Evolutionary conservation across 345 rosid genomes (phyloP).

Genomic region (Streptanthus diversifolius): DNA sequence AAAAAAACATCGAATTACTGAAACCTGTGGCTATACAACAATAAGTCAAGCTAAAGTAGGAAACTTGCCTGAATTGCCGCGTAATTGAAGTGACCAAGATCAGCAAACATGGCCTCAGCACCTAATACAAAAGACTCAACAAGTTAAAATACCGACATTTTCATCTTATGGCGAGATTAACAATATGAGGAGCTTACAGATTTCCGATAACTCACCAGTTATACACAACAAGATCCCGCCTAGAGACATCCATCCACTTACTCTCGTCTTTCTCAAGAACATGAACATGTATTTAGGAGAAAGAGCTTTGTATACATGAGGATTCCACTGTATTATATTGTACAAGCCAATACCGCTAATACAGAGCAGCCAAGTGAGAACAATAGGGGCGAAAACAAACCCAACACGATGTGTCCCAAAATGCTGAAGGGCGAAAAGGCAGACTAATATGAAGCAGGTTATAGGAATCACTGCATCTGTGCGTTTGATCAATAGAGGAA

Average conservation of each 20-base stretch:
- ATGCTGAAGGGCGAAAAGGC: constrained; percentile 97
- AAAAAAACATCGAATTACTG: background rate
- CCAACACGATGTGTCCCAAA: constrained; percentile 95
- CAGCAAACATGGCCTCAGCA: constrained; percentile 99
- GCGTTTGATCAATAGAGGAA: constrained; percentile 1
- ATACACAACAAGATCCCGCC: constrained; percentile 96
- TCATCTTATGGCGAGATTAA: background rate
- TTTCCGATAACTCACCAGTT: constrained; percentile 54
- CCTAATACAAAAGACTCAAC: constrained; percentile 50
- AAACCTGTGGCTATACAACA: background rate
- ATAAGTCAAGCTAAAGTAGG: background rate
- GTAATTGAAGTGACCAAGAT: constrained; percentile 97
- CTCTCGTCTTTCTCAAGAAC: constrained; percentile 89
- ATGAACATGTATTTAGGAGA: constrained; percentile 97
- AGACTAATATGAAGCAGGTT: constrained; percentile 87
- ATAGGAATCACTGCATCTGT: constrained; percentile 98
- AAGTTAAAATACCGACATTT: background rate
- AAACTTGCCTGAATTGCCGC: constrained; percentile 75
- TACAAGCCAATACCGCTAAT: constrained; percentile 90
- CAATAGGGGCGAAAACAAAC: constrained; percentile 85
- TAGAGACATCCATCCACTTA: constrained; percentile 97
- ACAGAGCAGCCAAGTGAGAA: constrained; percentile 79
- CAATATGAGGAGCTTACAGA: background rate
- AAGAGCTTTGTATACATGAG: constrained; percentile 80
- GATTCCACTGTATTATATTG: constrained; percentile 85